phyloP scores from a whole-genome alignment of 352 stramenopile genomes.

The Phytophthora syringae region DNA sequence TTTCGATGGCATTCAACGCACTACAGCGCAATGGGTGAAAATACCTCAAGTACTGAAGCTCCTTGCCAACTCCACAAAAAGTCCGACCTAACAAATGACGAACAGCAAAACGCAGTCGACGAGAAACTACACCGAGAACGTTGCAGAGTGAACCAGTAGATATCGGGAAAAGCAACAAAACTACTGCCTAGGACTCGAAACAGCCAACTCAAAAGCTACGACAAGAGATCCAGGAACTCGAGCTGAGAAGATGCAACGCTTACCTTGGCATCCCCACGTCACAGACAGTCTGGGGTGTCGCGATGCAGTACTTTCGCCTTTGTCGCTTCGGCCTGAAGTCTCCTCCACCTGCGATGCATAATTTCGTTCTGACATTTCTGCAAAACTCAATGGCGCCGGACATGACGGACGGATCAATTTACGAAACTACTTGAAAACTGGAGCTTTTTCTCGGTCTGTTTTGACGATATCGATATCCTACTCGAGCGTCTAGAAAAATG shows the following conservation, averaged over 20 bases:
- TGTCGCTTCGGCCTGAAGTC: conserved; percentile 1
- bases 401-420: not conserved
- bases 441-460: not conserved
- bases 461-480: conserved; percentile 7
- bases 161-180: conserved; percentile 1
- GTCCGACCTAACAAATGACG: too few species aligned
- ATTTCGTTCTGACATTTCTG: conserved; percentile 3
- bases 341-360: not conserved
- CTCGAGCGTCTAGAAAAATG: conserved; percentile 3
- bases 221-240: not conserved
- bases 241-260: not conserved
- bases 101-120: not conserved
- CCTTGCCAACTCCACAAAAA: too few species aligned
- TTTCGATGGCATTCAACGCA: too few species aligned
- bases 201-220: not conserved
- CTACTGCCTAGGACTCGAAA: not conserved
- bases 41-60: too few species aligned
- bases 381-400: conserved; percentile 1
- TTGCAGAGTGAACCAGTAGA: not conserved
- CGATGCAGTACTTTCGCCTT: conserved; percentile 6
- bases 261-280: not conserved
- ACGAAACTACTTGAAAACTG: conserved; percentile 5
- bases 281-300: not conserved
- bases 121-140: not conserved
- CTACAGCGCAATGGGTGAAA: too few species aligned